Percentiles rank a stretch among this genome's conserved stretches.
Conservation (phyloP, 805 yeast species). For the Starmerella davenportii region DNA sequence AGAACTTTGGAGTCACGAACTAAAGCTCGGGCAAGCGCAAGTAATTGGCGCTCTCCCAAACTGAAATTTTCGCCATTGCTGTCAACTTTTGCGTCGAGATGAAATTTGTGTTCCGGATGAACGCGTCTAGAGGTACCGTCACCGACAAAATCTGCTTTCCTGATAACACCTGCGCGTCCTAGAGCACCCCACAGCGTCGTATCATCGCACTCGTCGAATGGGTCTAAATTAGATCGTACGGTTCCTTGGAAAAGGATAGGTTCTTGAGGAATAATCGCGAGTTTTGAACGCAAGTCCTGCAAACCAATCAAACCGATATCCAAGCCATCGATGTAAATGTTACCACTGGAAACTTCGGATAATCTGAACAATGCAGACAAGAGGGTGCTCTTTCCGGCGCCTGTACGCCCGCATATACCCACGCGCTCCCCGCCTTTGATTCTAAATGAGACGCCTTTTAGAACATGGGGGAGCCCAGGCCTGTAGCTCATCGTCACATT, state of each 20-base stretch:
- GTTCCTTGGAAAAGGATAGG: constrained; percentile 73
- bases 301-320: constrained; percentile 50
- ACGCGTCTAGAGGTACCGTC: constrained; percentile 5
- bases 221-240: constrained; percentile 60
- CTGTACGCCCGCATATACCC: constrained; percentile 81
- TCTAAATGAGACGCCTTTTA: constrained; percentile 35
- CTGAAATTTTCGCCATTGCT: constrained; percentile 37
- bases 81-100: constrained; percentile 35
- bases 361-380: constrained; percentile 56
- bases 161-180: constrained; percentile 28
- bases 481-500: constrained; percentile 46
- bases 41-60: constrained; percentile 14
- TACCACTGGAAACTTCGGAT: constrained; percentile 37
- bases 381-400: constrained; percentile 72
- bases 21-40: constrained; percentile 47
- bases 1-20: constrained; percentile 46
- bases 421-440: constrained; percentile 46
- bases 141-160: neutral
- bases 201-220: constrained; percentile 43
- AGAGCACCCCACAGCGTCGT: constrained; percentile 51
- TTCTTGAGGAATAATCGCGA: constrained; percentile 77
- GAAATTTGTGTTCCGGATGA: constrained; percentile 36
- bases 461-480: constrained; percentile 44
- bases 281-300: constrained; percentile 44
- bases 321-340: constrained; percentile 47